Evolutionary conservation across 2,329 filamentous ascomycete genomes (phyloP).

Genomic region (Pseudogymnoascus sp.): DNA sequence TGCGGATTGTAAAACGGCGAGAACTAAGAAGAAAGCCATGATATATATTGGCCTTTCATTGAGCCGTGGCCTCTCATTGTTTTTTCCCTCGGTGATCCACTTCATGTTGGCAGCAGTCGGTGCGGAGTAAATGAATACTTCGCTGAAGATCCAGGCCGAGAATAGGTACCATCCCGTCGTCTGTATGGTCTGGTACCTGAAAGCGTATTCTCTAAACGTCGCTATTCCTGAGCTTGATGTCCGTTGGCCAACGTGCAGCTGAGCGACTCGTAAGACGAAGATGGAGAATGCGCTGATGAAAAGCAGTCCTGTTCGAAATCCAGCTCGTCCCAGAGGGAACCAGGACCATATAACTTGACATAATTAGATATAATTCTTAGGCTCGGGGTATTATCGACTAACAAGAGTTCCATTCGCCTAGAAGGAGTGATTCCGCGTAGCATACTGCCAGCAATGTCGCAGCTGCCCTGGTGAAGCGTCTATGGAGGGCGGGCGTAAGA

Average conservation of each 20-base stretch:
- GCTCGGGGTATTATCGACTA: neutral
- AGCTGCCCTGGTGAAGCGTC: constrained; percentile 75
- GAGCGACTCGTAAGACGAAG: constrained; percentile 77
- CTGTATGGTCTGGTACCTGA: constrained; percentile 52
- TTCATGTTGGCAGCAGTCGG: constrained; percentile 54
- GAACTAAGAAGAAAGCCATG: constrained; percentile 58
- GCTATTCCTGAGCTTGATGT: constrained; percentile 63
- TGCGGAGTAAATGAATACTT: constrained; percentile 71
- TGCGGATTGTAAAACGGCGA: constrained; percentile 63
- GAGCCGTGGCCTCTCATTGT: constrained; percentile 63
- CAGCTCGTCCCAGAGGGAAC: constrained; percentile 73
- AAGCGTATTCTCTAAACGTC: constrained; percentile 51
- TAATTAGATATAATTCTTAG: constrained; percentile 13
- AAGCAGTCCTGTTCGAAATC: constrained; percentile 66
- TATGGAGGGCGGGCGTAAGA: constrained; percentile 78
- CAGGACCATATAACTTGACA: constrained; percentile 66
- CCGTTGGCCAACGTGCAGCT: constrained; percentile 68
- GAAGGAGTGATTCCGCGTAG: constrained; percentile 63
- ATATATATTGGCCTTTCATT: constrained; percentile 86
- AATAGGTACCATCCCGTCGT: constrained; percentile 69
- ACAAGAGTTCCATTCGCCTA: constrained; percentile 63
- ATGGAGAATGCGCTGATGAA: constrained; percentile 70
- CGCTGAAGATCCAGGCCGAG: constrained; percentile 72
- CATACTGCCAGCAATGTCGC: constrained; percentile 62
- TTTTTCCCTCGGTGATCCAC: constrained; percentile 65